These are phyloP conservation scores for Chaetomium globosum DNA, from an alignment of 2,329 filamentous ascomycete species.

Conservation along the genomic window DNA sequence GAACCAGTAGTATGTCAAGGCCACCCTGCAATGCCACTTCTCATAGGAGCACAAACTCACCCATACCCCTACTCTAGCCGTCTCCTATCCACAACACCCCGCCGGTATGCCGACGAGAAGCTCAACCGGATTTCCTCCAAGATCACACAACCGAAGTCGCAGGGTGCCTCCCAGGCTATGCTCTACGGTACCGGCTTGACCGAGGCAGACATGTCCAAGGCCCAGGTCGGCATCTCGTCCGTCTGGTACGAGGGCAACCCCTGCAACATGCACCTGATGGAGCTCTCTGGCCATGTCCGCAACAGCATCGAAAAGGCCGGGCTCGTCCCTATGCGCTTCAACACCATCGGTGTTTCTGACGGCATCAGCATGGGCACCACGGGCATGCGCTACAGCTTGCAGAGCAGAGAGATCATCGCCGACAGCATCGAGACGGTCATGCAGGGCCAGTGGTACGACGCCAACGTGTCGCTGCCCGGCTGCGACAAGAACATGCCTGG, in stretches of 20 bases:
- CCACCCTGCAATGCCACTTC: too few relatives aligned
- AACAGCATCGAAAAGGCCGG: constrained; percentile 68
- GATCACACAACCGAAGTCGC: constrained; percentile 96
- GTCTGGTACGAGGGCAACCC: constrained; percentile 99
- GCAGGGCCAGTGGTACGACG: constrained; percentile 98
- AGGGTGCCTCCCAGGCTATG: constrained; percentile 98
- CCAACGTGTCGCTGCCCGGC: constrained; percentile 92
- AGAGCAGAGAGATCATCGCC: constrained; percentile 94
- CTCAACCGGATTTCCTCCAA: constrained; percentile 82
- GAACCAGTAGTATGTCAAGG: constrained; percentile 33
- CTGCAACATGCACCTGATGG: constrained; percentile 98
- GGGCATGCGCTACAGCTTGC: constrained; percentile 93
- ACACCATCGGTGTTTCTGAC: constrained; percentile 97
- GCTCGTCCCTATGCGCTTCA: constrained; percentile 94
- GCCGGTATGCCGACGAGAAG: constrained; percentile 52
- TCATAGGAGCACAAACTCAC: constrained; percentile 16
- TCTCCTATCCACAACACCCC: constrained; percentile 54
- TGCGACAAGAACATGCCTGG: constrained; percentile 99
- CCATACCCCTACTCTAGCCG: constrained; percentile 45
- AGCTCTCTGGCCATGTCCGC: constrained; percentile 76
- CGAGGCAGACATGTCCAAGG: constrained; percentile 89
- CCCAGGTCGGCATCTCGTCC: constrained; percentile 95
- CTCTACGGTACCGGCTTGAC: constrained; percentile 90
- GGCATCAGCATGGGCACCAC: constrained; percentile 98
- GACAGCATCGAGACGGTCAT: constrained; percentile 99